Base-by-base conservation (phyloP, 2,329 filamentous ascomycete genomes). In the Catunica adiposa region DNA sequence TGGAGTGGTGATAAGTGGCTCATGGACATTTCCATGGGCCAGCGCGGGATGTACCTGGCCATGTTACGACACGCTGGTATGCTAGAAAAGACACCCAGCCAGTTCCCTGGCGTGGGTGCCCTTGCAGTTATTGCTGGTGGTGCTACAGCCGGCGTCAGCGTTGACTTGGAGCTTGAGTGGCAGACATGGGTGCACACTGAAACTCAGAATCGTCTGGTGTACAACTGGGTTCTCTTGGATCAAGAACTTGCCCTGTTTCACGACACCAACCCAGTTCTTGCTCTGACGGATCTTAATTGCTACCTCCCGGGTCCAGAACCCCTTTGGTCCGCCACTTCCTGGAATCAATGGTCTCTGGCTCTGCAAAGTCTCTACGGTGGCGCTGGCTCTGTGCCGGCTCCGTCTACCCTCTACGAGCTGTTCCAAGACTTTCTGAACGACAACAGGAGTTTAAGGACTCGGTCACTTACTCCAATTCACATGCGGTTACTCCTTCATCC, bases 1-100 rank as follows among this genome's bases (percentile, higher is more conserved):
- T 86, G 83, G 83, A 83, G 82, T 63, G 83, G 83, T 48, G 82
- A 86, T 65, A 85, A 85, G 67, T 85, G 82, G 81, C 79, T 84
- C 61, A 86, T 85, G 82, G 82, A 86, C 62, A 84, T 85, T 60
- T 78, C 81, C 44, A 84, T 85, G 80, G 82, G 82, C 29, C 83
- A 85, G 65, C 74, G 81, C 51, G 80, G 80, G 57, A 85, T 85
- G 80, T 86, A 86, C 64, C 74, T 84, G 58, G 76, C 81, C 58
- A 86, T 86, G 82, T 68, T 86, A 22, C 77, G 80, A 61, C 80
- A 86, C 64, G 81, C 80, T 0, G 81, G 82, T 22, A 77, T 83
- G 68, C 68, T 86, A 29, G 80, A 84, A 58, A 69, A 69, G 58
- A 70, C 64, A 58, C 63, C 72, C 22, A 25, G 31, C 3, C 34